Percentiles rank a stretch among this genome's conserved stretches.
phyloP scores from a whole-genome alignment of 2,329 filamentous ascomycete genomes.

The Ceratocystis huliohia region DNA sequence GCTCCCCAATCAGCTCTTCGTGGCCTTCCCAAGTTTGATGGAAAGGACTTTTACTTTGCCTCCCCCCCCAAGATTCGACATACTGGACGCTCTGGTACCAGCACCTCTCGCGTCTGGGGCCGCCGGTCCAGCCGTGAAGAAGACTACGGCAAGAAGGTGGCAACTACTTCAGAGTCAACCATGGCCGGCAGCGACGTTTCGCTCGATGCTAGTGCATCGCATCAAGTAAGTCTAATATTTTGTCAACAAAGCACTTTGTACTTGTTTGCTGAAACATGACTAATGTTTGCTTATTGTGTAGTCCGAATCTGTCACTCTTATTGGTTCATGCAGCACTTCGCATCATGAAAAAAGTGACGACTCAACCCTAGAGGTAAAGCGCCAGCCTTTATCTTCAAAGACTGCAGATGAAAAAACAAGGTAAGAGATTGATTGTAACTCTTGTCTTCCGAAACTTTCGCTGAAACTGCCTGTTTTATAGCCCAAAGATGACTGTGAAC shows the following conservation, averaged over 20 bases:
- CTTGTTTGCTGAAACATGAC: neutral
- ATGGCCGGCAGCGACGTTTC: slow-evolving; percentile 16
- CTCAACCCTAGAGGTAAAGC: slow-evolving; percentile 17
- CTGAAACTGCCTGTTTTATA: slow-evolving; percentile 4
- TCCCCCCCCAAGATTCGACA: slow-evolving; percentile 36
- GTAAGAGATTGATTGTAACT: neutral
- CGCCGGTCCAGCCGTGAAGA: slow-evolving; percentile 14
- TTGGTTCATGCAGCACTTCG: slow-evolving; percentile 14
- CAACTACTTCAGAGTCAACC: slow-evolving; percentile 12
- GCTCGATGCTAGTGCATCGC: slow-evolving; percentile 14
- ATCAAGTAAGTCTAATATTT: slow-evolving; percentile 9
- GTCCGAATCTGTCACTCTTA: slow-evolving; percentile 9
- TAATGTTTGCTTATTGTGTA: neutral
- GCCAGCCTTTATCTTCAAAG: slow-evolving; percentile 14
- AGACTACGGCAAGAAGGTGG: slow-evolving; percentile 14
- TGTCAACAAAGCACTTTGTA: neutral
- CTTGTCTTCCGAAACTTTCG: neutral
- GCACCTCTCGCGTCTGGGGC: slow-evolving; percentile 12
- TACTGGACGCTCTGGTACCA: slow-evolving; percentile 11
- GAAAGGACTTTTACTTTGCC: slow-evolving; percentile 50
- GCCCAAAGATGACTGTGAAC: slow-evolving; percentile 15
- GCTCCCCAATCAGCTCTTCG: slow-evolving; percentile 38
- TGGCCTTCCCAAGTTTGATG: slow-evolving; percentile 51
- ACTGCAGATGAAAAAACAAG: slow-evolving; percentile 11
- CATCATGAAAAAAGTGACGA: slow-evolving; percentile 14